Percentiles rank a stretch among this genome's conserved stretches.
Conservation (phyloP, 768 basidiomycete genomes). For the Pulveroboletus sp. region DNA sequence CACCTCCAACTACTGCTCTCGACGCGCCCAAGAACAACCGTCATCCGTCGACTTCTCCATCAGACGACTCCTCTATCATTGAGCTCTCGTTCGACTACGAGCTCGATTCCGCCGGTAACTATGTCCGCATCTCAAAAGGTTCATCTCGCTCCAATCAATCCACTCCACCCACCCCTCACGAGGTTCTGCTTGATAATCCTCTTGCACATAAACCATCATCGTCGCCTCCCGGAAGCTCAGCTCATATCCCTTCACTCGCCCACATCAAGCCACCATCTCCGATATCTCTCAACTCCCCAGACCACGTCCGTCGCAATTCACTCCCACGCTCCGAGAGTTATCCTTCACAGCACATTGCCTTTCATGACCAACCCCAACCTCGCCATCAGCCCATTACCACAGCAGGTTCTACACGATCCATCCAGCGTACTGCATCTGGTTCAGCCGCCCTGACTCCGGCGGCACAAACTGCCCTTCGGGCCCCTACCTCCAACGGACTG, state of each 20-base stretch:
- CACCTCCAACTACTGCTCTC: constrained; percentile 25
- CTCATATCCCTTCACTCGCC: constrained; percentile 16
- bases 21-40: constrained; percentile 31
- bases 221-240: constrained; percentile 20
- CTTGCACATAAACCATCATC: constrained; percentile 22
- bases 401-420: constrained; percentile 40
- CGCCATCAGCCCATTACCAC: constrained; percentile 25
- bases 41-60: constrained; percentile 33
- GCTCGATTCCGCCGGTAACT: constrained; percentile 41
- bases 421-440: constrained; percentile 65
- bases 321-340: constrained; percentile 67
- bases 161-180: constrained; percentile 40
- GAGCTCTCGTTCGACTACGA: constrained; percentile 48
- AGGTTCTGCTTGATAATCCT: constrained; percentile 26
- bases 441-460: constrained; percentile 38
- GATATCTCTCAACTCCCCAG: constrained; percentile 34
- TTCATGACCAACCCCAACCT: constrained; percentile 28
- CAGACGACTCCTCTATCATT: constrained; percentile 43
- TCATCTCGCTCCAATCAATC: constrained; percentile 35
- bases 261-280: constrained; percentile 31
- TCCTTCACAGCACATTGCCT: constrained; percentile 36
- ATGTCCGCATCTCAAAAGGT: constrained; percentile 44
- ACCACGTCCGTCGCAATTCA: constrained; percentile 41
- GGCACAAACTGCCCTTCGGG: constrained; percentile 26
- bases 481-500: constrained; percentile 30